Evolutionary conservation across 1,284 basidiomycete genomes (phyloP).

Genomic region (Bondarzewia mesenterica): DNA sequence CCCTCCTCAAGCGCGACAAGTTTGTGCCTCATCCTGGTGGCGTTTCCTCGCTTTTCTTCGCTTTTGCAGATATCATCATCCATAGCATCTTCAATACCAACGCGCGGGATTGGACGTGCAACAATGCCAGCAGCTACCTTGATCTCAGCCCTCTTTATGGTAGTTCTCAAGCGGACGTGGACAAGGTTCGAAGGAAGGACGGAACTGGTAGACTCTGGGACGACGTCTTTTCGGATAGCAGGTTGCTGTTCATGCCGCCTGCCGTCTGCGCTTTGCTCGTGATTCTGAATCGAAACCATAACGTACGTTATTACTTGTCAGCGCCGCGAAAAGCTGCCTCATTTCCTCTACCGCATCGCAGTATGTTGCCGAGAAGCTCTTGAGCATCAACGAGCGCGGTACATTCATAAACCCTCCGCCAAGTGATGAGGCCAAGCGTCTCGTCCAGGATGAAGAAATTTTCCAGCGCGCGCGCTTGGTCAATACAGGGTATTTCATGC

Average conservation of each 20-base stretch:
- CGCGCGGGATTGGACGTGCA: constrained; percentile 46
- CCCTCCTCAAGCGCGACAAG: constrained; percentile 51
- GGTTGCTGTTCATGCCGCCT: constrained; percentile 73
- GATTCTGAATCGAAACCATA: constrained; percentile 68
- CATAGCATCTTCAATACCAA: constrained; percentile 69
- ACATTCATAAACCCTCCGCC: constrained; percentile 29
- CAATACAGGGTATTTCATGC: constrained; percentile 70
- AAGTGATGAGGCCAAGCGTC: constrained; percentile 22
- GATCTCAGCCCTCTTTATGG: constrained; percentile 76
- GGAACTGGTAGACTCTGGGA: constrained; percentile 59
- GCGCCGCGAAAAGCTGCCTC: neutral
- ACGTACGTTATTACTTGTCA: constrained; percentile 34
- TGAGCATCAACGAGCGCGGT: constrained; percentile 59
- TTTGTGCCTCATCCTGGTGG: constrained; percentile 48
- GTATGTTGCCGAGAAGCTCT: constrained; percentile 66
- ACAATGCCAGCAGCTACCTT: constrained; percentile 67
- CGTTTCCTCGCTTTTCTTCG: constrained; percentile 59
- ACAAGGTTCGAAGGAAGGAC: constrained; percentile 49
- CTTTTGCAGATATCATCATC: constrained; percentile 71
- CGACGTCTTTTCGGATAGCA: constrained; percentile 62
- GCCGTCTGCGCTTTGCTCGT: constrained; percentile 60
- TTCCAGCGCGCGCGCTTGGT: constrained; percentile 70
- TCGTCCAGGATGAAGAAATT: constrained; percentile 61
- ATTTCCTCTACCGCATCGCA: constrained; percentile 19
- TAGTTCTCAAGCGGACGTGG: constrained; percentile 38